Evolutionary conservation across 768 basidiomycete species (phyloP).

Genomic region (Cystofilobasidium capitatum): DNA sequence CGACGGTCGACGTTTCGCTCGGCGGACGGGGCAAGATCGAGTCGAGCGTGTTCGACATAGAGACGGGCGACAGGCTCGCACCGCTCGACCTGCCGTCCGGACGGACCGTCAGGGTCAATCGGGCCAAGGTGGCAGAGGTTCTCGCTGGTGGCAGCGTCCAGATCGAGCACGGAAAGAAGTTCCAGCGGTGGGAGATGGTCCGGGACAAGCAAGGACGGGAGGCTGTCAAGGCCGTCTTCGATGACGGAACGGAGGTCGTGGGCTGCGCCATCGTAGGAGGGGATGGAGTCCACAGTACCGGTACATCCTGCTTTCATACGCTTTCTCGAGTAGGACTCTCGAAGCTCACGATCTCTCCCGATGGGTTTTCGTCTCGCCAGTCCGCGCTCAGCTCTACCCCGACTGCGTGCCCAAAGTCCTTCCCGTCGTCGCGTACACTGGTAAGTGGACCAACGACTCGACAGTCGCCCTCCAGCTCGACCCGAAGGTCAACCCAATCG

Average conservation of each 20-base stretch:
- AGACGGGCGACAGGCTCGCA: slow-evolving; percentile 31
- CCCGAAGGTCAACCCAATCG: neutral
- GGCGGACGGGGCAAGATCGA: slow-evolving; percentile 16
- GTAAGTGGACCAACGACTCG: neutral
- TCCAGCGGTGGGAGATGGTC: slow-evolving; percentile 12
- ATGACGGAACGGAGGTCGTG: slow-evolving; percentile 3
- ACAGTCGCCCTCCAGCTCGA: neutral
- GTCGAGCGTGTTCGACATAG: neutral
- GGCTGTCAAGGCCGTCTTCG: slow-evolving; percentile 15
- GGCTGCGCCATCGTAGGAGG: slow-evolving; percentile 22
- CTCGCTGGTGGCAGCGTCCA: neutral
- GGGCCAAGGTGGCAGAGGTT: neutral
- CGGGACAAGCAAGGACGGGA: slow-evolving; percentile 7
- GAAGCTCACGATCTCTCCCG: neutral
- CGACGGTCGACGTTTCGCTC: slow-evolving; percentile 13
- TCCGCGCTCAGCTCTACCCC: slow-evolving; percentile 18
- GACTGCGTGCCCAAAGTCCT: slow-evolving; percentile 2
- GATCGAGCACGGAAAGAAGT: slow-evolving; percentile 13
- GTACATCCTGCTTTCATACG: slow-evolving; percentile 2
- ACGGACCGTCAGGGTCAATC: slow-evolving; percentile 5
- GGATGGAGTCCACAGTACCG: slow-evolving; percentile 15
- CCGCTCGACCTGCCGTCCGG: slow-evolving; percentile 31
- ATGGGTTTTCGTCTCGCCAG: neutral
- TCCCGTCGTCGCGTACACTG: slow-evolving; percentile 22
- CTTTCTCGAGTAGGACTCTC: neutral